Percentiles rank a stretch among this genome's conserved stretches.
These are phyloP conservation scores for Suillus subluteus DNA, from an alignment of 768 basidiomycete genomes.

Conservation along the genomic window DNA sequence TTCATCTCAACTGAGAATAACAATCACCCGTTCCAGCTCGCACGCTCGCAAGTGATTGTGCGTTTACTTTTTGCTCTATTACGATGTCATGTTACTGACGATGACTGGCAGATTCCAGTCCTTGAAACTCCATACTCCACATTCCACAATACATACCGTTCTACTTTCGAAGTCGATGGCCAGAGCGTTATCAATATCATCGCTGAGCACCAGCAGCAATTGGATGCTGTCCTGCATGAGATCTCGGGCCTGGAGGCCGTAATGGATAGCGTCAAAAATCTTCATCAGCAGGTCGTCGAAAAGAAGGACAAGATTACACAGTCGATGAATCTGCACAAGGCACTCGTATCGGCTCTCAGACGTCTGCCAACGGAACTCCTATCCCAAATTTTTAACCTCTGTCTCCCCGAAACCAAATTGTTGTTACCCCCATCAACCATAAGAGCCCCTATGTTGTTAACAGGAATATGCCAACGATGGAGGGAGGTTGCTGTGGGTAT, in stretches of 20 bases:
- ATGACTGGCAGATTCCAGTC: conserved; percentile 15
- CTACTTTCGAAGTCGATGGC: conserved; percentile 16
- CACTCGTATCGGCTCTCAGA: conserved; percentile 36
- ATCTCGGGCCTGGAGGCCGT: conserved; percentile 18
- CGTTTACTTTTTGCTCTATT: neutral
- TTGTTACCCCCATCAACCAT: neutral
- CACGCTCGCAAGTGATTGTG: neutral
- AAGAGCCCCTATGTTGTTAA: conserved; percentile 42
- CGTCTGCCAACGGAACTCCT: conserved; percentile 49
- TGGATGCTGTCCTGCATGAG: conserved; percentile 17
- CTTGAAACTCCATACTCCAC: conserved; percentile 24
- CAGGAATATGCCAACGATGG: conserved; percentile 49
- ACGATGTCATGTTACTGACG: neutral
- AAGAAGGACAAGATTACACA: conserved; percentile 19
- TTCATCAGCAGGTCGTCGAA: conserved; percentile 22
- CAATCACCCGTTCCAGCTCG: neutral
- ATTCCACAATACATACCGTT: conserved; percentile 18
- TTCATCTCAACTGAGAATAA: neutral
- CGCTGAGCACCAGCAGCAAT: conserved; percentile 18
- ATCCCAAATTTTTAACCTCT: conserved; percentile 49
- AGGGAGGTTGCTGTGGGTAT: conserved; percentile 40
- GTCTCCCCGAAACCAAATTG: conserved; percentile 26
- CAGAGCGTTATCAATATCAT: conserved; percentile 22
- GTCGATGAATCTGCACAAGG: conserved; percentile 27
- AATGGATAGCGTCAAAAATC: conserved; percentile 17